Percentiles rank a stretch among this genome's conserved stretches.
These are phyloP conservation scores for Xylaria curta DNA, from an alignment of 495 filamentous ascomycete species.

Conservation along the genomic window DNA sequence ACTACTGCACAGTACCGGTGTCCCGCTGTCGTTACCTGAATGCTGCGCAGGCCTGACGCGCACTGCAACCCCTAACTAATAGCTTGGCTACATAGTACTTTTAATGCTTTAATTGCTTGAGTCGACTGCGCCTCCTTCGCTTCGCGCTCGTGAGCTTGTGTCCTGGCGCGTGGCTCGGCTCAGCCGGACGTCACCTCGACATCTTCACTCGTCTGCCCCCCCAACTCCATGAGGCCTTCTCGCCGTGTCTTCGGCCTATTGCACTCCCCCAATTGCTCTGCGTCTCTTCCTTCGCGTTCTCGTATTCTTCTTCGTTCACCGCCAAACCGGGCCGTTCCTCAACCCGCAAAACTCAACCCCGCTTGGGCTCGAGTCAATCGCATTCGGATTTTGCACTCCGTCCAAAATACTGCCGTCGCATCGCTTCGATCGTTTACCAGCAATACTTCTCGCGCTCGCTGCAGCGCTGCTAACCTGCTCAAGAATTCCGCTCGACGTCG, in stretches of 20 bases:
- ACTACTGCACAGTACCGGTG: not conserved
- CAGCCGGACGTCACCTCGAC: slow-evolving; percentile 18
- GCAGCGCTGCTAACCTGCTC: not conserved
- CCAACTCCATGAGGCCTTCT: slow-evolving; percentile 21
- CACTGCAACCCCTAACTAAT: slow-evolving; percentile 7
- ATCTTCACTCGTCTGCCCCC: not conserved
- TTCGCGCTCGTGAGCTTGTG: not conserved
- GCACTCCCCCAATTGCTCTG: not conserved
- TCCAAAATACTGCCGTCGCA: not conserved
- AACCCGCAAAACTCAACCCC: slow-evolving; percentile 9
- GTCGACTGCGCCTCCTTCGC: slow-evolving; percentile 15
- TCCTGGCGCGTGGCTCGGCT: slow-evolving; percentile 8
- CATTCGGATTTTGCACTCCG: not conserved
- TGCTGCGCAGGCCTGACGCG: too few species aligned
- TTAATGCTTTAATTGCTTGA: slow-evolving; percentile 6
- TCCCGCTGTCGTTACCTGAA: not conserved
- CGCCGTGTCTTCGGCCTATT: not conserved
- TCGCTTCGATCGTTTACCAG: slow-evolving; percentile 8
- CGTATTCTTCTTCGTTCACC: slow-evolving; percentile 4
- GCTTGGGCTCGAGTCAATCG: slow-evolving; percentile 17
- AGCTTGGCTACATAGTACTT: slow-evolving; percentile 7
- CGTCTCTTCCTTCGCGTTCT: not conserved
- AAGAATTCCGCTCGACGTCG: not conserved
- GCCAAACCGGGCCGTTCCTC: slow-evolving; percentile 19
- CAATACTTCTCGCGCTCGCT: not conserved